phyloP scores from a whole-genome alignment of 2,329 filamentous ascomycete genomes.

The Nemania sp. region DNA sequence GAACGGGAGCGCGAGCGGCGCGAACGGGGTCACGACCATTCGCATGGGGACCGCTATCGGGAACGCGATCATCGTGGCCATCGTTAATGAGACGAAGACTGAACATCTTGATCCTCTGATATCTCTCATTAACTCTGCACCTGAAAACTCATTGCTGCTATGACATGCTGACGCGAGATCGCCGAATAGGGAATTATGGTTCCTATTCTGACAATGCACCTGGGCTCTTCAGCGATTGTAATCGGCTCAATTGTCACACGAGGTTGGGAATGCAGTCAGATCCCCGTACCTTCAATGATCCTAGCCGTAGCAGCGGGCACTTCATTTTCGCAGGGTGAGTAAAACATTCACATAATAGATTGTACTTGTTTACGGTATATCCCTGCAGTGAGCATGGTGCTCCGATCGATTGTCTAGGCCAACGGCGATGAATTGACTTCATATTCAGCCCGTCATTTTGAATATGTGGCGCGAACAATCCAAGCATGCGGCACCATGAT shows the following conservation, averaged over 20 bases:
- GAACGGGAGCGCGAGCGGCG: slow-evolving; percentile 50
- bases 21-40: slow-evolving; percentile 34
- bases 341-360: too few relatives aligned
- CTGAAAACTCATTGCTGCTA: too few relatives aligned
- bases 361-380: too few relatives aligned
- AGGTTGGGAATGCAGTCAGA: neutral
- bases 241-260: neutral
- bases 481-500: too few relatives aligned
- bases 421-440: too few relatives aligned
- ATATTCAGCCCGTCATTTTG: too few relatives aligned
- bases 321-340: too few relatives aligned
- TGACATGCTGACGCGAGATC: neutral
- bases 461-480: too few relatives aligned
- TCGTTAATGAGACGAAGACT: slow-evolving; percentile 16
- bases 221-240: neutral
- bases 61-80: slow-evolving; percentile 38
- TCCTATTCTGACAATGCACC: neutral
- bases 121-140: neutral
- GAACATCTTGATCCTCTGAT: neutral
- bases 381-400: too few relatives aligned
- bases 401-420: too few relatives aligned
- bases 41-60: slow-evolving; percentile 33
- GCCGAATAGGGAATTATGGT: neutral
- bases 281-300: neutral
- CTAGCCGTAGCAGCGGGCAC: too few relatives aligned